Conservation (phyloP, 345 rosid species). For the Syzygium aqueum region DNA sequence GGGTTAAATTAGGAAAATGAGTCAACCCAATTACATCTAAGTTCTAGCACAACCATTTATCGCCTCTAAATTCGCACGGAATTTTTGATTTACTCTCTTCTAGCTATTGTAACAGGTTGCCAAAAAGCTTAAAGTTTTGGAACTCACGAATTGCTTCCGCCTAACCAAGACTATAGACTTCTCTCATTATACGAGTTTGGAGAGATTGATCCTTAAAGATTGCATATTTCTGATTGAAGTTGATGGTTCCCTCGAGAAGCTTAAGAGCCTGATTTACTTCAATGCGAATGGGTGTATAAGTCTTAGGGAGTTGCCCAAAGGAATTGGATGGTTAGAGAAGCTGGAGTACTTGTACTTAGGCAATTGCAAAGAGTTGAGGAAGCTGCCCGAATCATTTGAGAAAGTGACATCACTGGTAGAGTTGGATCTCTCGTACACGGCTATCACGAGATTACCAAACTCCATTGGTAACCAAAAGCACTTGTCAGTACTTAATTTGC, state of each 20-base stretch:
- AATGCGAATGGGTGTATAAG: too few relatives aligned
- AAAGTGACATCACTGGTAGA: background rate
- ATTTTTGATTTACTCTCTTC: too few relatives aligned
- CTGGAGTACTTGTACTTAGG: background rate
- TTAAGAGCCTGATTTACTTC: background rate
- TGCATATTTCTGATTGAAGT: slow-evolving; percentile 12
- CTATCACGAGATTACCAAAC: background rate
- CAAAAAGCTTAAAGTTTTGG: slow-evolving; percentile 10
- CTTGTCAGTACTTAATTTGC: too few relatives aligned
- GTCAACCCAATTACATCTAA: background rate
- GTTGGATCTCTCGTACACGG: background rate
- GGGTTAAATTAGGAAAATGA: background rate
- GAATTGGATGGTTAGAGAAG: background rate
- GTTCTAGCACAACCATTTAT: too few relatives aligned
- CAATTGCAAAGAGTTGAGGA: too few relatives aligned
- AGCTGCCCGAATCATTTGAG: background rate
- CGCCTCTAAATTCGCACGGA: too few relatives aligned
- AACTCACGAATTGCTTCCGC: slow-evolving; percentile 5
- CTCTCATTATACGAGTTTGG: slow-evolving; percentile 1
- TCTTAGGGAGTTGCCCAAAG: too few relatives aligned
- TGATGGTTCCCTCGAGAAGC: slow-evolving; percentile 13
- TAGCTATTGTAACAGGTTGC: slow-evolving; percentile 2
- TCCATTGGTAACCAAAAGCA: background rate
- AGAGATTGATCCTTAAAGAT: slow-evolving; percentile 12
- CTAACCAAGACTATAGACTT: slow-evolving; percentile 8